Conservation (phyloP, 345 rosid species). For the Psidium guajava region DNA sequence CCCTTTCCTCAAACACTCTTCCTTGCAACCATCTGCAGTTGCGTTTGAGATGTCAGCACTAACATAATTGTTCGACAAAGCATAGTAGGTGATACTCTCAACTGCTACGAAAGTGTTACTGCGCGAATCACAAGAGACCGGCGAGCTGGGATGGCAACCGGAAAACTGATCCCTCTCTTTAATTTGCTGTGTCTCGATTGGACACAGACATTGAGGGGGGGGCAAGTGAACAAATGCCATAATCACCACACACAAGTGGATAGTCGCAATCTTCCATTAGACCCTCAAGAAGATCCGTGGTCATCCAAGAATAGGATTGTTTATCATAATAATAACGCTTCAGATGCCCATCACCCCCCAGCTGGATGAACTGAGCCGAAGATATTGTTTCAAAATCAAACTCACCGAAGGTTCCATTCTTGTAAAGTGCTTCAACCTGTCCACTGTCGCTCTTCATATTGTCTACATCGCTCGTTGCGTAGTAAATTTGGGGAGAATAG, state of each 20-base stretch:
- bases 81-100: background rate
- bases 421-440: background rate
- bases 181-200: background rate
- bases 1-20: background rate
- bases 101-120: background rate
- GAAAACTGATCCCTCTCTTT: rapidly evolving
- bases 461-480: rapidly evolving
- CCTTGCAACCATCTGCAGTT: background rate
- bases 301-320: rapidly evolving
- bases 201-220: rapidly evolving
- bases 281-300: background rate
- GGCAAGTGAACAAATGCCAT: background rate
- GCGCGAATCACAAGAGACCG: background rate
- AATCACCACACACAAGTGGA: background rate
- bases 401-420: background rate
- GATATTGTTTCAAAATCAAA: background rate
- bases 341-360: rapidly evolving
- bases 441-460: background rate
- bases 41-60: background rate
- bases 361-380: rapidly evolving
- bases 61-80: background rate
- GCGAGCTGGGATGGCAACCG: background rate
- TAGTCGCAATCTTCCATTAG: background rate
- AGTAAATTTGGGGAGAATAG: background rate
- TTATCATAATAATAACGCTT: rapidly evolving